These are phyloP conservation scores for Aquanectria penicillioides DNA, from an alignment of 2,329 filamentous ascomycete species.

Conservation along the genomic window DNA sequence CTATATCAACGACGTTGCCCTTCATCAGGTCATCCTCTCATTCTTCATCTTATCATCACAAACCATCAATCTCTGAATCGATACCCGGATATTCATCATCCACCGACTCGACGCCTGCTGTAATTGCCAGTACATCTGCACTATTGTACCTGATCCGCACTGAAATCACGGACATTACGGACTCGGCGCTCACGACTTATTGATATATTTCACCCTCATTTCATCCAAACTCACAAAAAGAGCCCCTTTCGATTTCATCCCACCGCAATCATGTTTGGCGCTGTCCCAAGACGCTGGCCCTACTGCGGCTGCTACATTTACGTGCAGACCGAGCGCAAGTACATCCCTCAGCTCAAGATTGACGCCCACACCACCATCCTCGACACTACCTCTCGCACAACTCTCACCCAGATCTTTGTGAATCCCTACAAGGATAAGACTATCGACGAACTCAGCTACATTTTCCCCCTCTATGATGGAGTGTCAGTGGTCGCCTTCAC, in stretches of 20 bases:
- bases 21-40: neutral
- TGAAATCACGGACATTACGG: neutral
- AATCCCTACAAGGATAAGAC: slow-evolving; percentile 57
- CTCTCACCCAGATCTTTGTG: slow-evolving; percentile 66
- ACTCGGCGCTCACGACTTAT: neutral
- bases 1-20: slow-evolving; percentile 8
- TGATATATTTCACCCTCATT: neutral
- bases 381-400: slow-evolving; percentile 60
- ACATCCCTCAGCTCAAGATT: slow-evolving; percentile 68
- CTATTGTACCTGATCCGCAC: too few species aligned
- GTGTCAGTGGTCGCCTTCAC: slow-evolving; percentile 75
- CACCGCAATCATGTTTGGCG: slow-evolving; percentile 17
- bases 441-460: slow-evolving; percentile 66
- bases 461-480: slow-evolving; percentile 78
- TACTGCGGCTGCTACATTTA: slow-evolving; percentile 51
- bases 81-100: slow-evolving; percentile 10
- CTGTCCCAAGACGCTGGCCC: neutral
- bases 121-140: neutral
- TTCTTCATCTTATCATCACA: neutral
- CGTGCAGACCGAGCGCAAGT: slow-evolving; percentile 42
- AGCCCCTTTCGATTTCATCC: too few species aligned
- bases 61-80: neutral
- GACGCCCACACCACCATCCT: slow-evolving; percentile 70
- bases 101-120: neutral
- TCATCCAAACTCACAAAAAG: neutral